Conservation (phyloP, 331 rosid species). For the Rhamnella rubrinervis region DNA sequence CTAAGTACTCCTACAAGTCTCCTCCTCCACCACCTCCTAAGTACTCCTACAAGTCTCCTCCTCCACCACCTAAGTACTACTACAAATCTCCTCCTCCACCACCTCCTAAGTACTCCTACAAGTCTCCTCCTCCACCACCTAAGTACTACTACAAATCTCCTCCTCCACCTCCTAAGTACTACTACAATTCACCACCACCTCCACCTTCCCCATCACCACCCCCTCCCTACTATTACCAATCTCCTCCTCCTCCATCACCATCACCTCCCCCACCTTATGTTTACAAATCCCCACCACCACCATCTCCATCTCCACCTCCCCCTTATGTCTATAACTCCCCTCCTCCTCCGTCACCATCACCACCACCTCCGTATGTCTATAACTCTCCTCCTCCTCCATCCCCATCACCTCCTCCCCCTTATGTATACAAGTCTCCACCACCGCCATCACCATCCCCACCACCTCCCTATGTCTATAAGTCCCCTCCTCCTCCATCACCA, state of each 20-base stretch:
- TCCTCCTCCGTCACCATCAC: background rate
- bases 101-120: too few relatives aligned
- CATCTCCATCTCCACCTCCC: background rate
- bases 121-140: background rate
- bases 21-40: background rate
- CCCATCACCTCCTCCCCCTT: background rate
- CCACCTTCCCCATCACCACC: background rate
- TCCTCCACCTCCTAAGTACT: background rate
- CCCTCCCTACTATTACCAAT: background rate
- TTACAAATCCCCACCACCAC: background rate
- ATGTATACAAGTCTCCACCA: background rate
- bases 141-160: background rate
- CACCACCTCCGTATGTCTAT: background rate
- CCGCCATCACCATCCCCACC: background rate
- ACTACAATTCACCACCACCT: background rate
- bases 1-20: background rate
- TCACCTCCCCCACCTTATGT: background rate
- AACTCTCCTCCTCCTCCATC: background rate
- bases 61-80: background rate
- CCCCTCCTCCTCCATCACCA: background rate
- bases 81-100: background rate
- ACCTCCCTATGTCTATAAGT: background rate
- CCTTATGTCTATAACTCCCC: background rate
- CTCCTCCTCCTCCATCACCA: background rate
- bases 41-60: background rate